Percentiles rank a stretch among this genome's conserved stretches.
Conservation (phyloP, 805 yeast species). For the Metschnikowia noctiluminum region DNA sequence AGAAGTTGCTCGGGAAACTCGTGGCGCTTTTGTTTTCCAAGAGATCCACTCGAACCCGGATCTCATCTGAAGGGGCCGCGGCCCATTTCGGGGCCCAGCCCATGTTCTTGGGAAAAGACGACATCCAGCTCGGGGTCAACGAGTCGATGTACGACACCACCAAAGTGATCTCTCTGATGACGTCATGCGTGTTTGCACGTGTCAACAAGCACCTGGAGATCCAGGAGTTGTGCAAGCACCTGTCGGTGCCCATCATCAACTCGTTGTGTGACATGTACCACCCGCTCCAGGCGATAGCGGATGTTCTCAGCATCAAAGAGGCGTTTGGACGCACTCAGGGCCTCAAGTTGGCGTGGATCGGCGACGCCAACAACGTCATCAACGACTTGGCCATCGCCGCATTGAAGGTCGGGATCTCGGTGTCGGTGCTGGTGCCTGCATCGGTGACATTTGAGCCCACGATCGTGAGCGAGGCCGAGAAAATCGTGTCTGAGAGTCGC, state of each 20-base stretch:
- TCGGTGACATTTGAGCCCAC: slow-evolving; percentile 59
- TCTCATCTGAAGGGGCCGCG: slow-evolving; percentile 93
- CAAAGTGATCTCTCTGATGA: slow-evolving; percentile 89
- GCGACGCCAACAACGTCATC: slow-evolving; percentile 94
- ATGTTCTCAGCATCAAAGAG: slow-evolving; percentile 82
- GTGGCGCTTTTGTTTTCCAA: slow-evolving; percentile 83
- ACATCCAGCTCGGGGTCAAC: slow-evolving; percentile 93
- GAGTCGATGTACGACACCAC: slow-evolving; percentile 89
- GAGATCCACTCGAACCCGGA: slow-evolving; percentile 92
- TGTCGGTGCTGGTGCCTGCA: slow-evolving; percentile 80
- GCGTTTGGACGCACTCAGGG: slow-evolving; percentile 56
- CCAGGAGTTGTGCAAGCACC: slow-evolving; percentile 68
- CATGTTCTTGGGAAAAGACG: slow-evolving; percentile 94
- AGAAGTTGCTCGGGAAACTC: slow-evolving; percentile 71
- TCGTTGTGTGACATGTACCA: slow-evolving; percentile 91
- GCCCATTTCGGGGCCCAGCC: slow-evolving; percentile 93
- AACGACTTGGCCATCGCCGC: slow-evolving; percentile 91
- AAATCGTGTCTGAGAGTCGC: slow-evolving; percentile 47
- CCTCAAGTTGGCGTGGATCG: slow-evolving; percentile 89
- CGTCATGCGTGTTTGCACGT: slow-evolving; percentile 95
- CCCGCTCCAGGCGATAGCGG: slow-evolving; percentile 94
- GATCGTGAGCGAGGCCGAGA: slow-evolving; percentile 52
- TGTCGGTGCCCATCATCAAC: slow-evolving; percentile 88
- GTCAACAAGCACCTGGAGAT: slow-evolving; percentile 85
- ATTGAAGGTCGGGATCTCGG: slow-evolving; percentile 76